Base-by-base conservation (phyloP, 2,329 filamentous ascomycete genomes). In the Davidsoniella eucalypti region DNA sequence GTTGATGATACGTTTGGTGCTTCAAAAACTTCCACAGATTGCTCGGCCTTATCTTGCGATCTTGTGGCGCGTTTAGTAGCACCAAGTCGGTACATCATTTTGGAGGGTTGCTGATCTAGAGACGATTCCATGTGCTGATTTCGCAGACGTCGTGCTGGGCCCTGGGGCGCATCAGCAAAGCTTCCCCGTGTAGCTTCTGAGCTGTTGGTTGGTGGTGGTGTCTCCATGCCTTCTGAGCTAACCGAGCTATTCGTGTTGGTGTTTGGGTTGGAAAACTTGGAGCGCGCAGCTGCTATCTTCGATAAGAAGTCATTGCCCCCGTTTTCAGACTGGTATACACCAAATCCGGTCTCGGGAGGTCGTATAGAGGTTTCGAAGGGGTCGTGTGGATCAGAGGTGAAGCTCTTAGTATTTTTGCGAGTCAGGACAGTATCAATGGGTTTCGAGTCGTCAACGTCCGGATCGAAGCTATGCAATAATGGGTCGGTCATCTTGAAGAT, bases 401-500 rank as follows among this genome's bases (percentile, higher is more conserved):
- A 6, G 25, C 40, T 44, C 29, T 50, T 50, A 21, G 47, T 50
- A 21, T 53, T 53, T 50, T 53, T 53, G n/a, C 48, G 52, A 18
- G 38, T 47, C 14, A 53, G 48, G 14, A 50, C 47, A 3, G 43
- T 50, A 39, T 53, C 52, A 6, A 36, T 48, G 21, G 44, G 43
- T 47, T 50, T 53, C 14, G 21, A 47, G 44, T 53, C 52, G 44
- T 53, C 52, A 18, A 53, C 44, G 17, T 50, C 47, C 16, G 48
- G 60, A 46, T 71, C 69, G 50, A 77, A 69, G 47, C 66, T 66
- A 38, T 70, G 69, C 33, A 72, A 56, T 36, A 78, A 61, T 6
- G 61, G 54, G 17, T 78, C 73, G 54, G 75, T 86, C 57, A 83
- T 67, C 61, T 80, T 87, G 67, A 94, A 98, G 55, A 95, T 84